phyloP scores from a whole-genome alignment of 495 filamentous ascomycete species.

The Amorphotheca resinae region DNA sequence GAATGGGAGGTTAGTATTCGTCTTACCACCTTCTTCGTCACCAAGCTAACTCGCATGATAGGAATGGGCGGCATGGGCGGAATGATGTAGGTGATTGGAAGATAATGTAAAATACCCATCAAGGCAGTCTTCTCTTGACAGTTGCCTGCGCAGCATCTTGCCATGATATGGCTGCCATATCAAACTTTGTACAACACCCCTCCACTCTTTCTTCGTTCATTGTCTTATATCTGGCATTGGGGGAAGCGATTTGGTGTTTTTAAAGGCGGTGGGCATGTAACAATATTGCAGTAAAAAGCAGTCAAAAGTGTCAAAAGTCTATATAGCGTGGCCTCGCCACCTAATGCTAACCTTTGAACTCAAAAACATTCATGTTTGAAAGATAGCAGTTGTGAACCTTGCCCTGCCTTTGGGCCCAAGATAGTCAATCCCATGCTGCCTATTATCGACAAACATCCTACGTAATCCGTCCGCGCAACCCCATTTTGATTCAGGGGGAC shows the following conservation, averaged over 20 bases:
- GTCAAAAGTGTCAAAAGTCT: slow-evolving; percentile 8
- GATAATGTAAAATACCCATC: slow-evolving; percentile 15
- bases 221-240: slow-evolving; percentile 21
- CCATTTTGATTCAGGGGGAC: not conserved
- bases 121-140: slow-evolving; percentile 3
- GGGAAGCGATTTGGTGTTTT: slow-evolving; percentile 16
- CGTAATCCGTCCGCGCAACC: not conserved
- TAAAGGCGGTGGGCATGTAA: slow-evolving; percentile 14
- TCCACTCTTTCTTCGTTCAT: slow-evolving; percentile 18
- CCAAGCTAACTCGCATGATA: slow-evolving; percentile 9
- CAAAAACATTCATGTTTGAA: no score
- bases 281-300: slow-evolving; percentile 17
- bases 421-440: no score
- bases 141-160: slow-evolving; percentile 6
- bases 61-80: slow-evolving; percentile 31
- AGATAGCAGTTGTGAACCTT: not conserved
- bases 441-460: no score
- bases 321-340: slow-evolving; percentile 3
- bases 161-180: slow-evolving; percentile 8
- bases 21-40: not conserved
- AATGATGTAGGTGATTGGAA: slow-evolving; percentile 35
- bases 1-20: slow-evolving; percentile 43
- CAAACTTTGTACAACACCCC: slow-evolving; percentile 21
- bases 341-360: not conserved
- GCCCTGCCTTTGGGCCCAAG: no score